Evolutionary conservation across 768 basidiomycete genomes (phyloP).

Genomic region (Tremella yokohamensis): DNA sequence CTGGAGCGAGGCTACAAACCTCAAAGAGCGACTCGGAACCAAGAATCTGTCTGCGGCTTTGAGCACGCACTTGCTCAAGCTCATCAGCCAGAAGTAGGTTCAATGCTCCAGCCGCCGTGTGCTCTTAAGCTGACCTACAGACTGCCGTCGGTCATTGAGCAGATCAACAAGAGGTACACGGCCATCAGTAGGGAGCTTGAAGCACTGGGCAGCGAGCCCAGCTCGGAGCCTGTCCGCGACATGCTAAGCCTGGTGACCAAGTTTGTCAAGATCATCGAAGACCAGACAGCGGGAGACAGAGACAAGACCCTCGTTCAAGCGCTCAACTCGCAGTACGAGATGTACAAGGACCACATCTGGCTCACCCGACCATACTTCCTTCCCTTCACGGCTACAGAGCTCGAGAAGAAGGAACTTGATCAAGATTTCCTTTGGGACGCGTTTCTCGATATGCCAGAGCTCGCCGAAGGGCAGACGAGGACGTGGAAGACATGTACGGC

Average conservation of each 20-base stretch:
- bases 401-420: not conserved
- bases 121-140: not conserved
- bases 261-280: slow-evolving; percentile 10
- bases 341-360: too few species aligned
- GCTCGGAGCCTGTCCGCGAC: slow-evolving; percentile 18
- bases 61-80: slow-evolving; percentile 6
- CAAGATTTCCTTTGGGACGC: not conserved
- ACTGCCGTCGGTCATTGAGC: slow-evolving; percentile 1
- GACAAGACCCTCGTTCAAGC: too few species aligned
- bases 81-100: slow-evolving; percentile 8
- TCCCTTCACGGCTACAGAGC: not conserved
- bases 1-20: not conserved
- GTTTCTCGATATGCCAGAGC: not conserved
- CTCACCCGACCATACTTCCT: too few species aligned
- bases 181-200: not conserved
- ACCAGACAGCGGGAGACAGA: not conserved
- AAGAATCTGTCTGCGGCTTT: slow-evolving; percentile 10
- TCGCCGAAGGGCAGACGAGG: not conserved
- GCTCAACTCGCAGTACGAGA: slow-evolving; percentile 2
- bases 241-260: slow-evolving; percentile 10
- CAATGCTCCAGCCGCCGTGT: not conserved
- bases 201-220: slow-evolving; percentile 55
- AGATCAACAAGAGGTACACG: not conserved
- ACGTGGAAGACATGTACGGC: not conserved
- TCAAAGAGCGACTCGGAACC: slow-evolving; percentile 8